These are phyloP conservation scores for Datura wrightii DNA, from an alignment of 257 asterid species.

Conservation along the genomic window DNA sequence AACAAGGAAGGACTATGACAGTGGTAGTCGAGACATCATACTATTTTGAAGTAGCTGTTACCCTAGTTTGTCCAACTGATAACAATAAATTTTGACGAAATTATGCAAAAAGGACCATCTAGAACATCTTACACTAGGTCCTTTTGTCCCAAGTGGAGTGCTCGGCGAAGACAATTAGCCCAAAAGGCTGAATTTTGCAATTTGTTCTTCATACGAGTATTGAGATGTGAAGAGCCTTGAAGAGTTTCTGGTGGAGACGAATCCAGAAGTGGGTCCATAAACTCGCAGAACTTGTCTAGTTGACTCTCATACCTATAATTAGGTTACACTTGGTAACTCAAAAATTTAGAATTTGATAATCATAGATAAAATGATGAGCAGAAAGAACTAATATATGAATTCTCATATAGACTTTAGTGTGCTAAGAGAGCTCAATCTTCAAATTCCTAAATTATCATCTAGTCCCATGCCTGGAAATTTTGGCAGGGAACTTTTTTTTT, in stretches of 20 bases:
- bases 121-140: conserved; percentile 74
- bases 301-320: conserved; percentile 70
- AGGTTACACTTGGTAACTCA: neutral
- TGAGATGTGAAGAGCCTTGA: conserved; percentile 56
- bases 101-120: neutral
- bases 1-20: conserved; percentile 27
- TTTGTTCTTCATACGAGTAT: conserved; percentile 66
- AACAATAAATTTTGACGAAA: neutral
- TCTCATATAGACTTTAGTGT: neutral
- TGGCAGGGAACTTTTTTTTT: neutral
- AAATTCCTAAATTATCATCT: conserved; percentile 13
- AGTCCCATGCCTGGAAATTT: neutral
- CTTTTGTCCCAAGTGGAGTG: conserved; percentile 75
- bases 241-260: conserved; percentile 78
- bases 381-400: neutral
- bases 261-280: conserved; percentile 91
- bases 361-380: neutral
- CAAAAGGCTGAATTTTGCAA: conserved; percentile 73
- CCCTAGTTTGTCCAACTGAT: neutral
- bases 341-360: neutral
- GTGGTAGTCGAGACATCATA: neutral
- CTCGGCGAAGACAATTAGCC: conserved; percentile 71
- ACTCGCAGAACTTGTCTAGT: conserved; percentile 76
- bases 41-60: neutral
- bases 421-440: neutral